These are phyloP conservation scores for Fistulina hepatica DNA, from an alignment of 1,284 basidiomycete genomes.

Conservation along the genomic window DNA sequence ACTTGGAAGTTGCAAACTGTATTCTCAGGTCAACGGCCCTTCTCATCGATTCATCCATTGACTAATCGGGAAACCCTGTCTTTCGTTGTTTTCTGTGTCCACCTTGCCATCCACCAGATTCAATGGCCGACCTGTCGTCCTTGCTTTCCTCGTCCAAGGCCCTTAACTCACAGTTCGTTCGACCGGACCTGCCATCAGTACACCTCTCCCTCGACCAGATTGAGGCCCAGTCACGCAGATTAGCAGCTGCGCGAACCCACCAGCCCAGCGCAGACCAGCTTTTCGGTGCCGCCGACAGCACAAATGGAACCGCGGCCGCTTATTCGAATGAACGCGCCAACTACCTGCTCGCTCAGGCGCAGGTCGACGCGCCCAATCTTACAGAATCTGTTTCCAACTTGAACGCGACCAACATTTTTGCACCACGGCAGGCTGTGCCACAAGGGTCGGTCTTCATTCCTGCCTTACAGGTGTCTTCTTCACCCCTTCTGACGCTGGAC, in stretches of 20 bases:
- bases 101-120: no score
- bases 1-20: no score
- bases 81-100: no score
- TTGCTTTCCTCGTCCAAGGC: slow-evolving; percentile 62
- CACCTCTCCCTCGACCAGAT: slow-evolving; percentile 87
- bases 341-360: slow-evolving; percentile 81
- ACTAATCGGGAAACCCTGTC: no score
- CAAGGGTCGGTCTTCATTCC: no score
- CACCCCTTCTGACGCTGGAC: no score
- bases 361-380: slow-evolving; percentile 77
- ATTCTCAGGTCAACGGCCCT: no score
- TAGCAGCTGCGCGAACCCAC: slow-evolving; percentile 63
- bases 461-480: no score
- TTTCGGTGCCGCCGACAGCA: slow-evolving; percentile 63
- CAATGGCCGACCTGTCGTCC: slow-evolving; percentile 56
- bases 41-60: no score
- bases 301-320: slow-evolving; percentile 36
- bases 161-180: slow-evolving; percentile 63
- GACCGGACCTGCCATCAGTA: slow-evolving; percentile 74
- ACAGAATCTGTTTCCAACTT: slow-evolving; percentile 73
- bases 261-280: no score
- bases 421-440: slow-evolving; percentile 79
- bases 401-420: slow-evolving; percentile 79
- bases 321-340: slow-evolving; percentile 34
- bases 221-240: slow-evolving; percentile 74